Conservation (phyloP, 371 early-diverging fungal genomes). For the Mucor sp. region DNA sequence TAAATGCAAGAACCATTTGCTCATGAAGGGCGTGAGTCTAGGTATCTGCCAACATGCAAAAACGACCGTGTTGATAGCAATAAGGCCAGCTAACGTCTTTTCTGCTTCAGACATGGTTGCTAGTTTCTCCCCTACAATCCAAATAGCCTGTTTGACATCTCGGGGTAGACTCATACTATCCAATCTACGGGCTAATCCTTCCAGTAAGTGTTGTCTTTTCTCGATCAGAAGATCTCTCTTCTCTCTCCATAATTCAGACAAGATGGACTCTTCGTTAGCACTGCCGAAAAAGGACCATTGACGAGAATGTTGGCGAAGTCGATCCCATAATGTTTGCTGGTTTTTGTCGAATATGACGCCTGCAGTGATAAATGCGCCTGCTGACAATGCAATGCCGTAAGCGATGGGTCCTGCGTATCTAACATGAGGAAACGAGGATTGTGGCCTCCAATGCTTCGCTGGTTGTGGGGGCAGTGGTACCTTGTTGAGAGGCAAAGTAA, state of each 20-base stretch:
- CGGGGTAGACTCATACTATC: slow-evolving; percentile 33
- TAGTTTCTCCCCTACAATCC: slow-evolving; percentile 46
- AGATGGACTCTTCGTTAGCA: slow-evolving; percentile 7
- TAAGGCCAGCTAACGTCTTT: slow-evolving; percentile 57
- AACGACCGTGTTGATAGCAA: slow-evolving; percentile 70
- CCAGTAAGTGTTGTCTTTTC: slow-evolving; percentile 14
- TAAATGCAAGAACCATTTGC: slow-evolving; percentile 69
- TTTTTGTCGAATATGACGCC: slow-evolving; percentile 25
- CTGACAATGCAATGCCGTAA: slow-evolving; percentile 16
- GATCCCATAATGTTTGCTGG: slow-evolving; percentile 29
- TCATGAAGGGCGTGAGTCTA: slow-evolving; percentile 66
- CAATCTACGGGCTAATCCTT: slow-evolving; percentile 1
- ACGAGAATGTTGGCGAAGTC: slow-evolving; percentile 12
- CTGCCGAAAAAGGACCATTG: slow-evolving; percentile 22
- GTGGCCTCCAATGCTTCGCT: neutral
- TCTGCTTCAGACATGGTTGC: slow-evolving; percentile 49
- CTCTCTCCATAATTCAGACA: slow-evolving; percentile 18
- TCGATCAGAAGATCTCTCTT: slow-evolving; percentile 13
- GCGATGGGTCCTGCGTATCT: slow-evolving; percentile 24
- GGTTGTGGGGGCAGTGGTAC: neutral
- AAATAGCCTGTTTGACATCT: slow-evolving; percentile 46
- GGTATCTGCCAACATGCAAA: slow-evolving; percentile 75
- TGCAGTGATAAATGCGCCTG: slow-evolving; percentile 22
- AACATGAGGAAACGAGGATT: slow-evolving; percentile 12
- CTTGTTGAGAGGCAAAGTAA: neutral